phyloP scores from a whole-genome alignment of 148 eudicot genomes.

The Chenopodium quinoa region DNA sequence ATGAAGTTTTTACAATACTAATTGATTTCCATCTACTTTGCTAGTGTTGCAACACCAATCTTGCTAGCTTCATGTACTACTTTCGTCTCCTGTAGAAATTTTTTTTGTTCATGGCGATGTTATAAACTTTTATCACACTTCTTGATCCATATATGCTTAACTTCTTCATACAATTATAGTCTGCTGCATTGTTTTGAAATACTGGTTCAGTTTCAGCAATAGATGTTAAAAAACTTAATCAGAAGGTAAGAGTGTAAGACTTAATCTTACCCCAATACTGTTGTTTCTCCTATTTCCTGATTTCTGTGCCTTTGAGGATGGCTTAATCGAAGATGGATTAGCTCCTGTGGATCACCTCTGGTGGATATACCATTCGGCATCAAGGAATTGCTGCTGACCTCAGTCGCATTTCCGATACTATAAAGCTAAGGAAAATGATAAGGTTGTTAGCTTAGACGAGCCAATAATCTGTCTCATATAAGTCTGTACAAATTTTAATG shows the following conservation, averaged over 20 bases:
- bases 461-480: too few species aligned
- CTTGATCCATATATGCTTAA: not conserved
- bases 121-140: slow-evolving; percentile 11
- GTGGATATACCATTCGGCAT: slow-evolving; percentile 34
- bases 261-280: slow-evolving; percentile 32
- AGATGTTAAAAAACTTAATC: not conserved
- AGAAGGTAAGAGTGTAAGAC: not conserved
- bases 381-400: slow-evolving; percentile 19
- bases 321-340: slow-evolving; percentile 42
- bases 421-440: slow-evolving; percentile 38
- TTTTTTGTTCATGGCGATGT: slow-evolving; percentile 1
- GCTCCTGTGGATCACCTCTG: slow-evolving; percentile 32
- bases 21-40: not conserved
- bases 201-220: not conserved
- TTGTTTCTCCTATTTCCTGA: slow-evolving; percentile 25
- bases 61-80: not conserved
- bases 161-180: slow-evolving; percentile 21
- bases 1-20: slow-evolving; percentile 10
- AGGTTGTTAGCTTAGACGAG: not conserved
- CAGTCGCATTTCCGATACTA: slow-evolving; percentile 32
- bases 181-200: slow-evolving; percentile 17
- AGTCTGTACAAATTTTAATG: not conserved
- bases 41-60: slow-evolving; percentile 5
- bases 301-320: slow-evolving; percentile 35
- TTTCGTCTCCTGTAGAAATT: slow-evolving; percentile 3